Conservation (phyloP, 768 basidiomycete species). For the Leccinellum rugosiceps region DNA sequence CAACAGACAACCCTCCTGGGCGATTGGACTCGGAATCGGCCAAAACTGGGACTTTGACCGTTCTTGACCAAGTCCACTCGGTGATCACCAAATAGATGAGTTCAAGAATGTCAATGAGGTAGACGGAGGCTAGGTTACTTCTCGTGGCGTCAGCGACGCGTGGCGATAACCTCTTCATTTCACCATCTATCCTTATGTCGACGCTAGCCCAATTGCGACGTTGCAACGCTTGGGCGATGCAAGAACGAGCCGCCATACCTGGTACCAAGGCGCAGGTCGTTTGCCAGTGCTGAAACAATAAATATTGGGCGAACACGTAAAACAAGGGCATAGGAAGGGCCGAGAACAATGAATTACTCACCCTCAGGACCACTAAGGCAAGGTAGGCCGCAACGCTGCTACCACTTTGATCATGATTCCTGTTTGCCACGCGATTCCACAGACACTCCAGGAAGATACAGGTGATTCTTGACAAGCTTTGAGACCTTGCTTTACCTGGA, state of each 20-base stretch:
- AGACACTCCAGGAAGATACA: background rate
- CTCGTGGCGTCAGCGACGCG: background rate
- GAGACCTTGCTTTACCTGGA: background rate
- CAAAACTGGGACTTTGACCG: background rate
- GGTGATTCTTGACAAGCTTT: background rate
- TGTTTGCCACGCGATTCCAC: background rate
- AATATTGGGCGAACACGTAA: background rate
- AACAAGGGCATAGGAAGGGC: background rate
- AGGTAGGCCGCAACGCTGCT: background rate
- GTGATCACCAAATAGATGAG: background rate
- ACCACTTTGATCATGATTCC: background rate
- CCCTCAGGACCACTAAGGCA: background rate
- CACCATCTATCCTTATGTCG: background rate
- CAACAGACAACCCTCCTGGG: background rate
- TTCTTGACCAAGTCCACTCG: background rate
- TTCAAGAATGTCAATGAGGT: background rate
- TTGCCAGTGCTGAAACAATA: background rate
- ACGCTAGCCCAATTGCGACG: background rate
- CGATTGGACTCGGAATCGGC: background rate
- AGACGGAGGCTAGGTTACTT: constrained; percentile 2
- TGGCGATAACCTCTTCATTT: background rate
- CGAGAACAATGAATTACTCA: background rate
- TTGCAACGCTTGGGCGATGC: background rate
- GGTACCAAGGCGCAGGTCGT: background rate
- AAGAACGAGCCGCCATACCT: background rate